These are phyloP conservation scores for Xerocomellus dryophilus DNA, from an alignment of 768 basidiomycete species.

Conservation along the genomic window DNA sequence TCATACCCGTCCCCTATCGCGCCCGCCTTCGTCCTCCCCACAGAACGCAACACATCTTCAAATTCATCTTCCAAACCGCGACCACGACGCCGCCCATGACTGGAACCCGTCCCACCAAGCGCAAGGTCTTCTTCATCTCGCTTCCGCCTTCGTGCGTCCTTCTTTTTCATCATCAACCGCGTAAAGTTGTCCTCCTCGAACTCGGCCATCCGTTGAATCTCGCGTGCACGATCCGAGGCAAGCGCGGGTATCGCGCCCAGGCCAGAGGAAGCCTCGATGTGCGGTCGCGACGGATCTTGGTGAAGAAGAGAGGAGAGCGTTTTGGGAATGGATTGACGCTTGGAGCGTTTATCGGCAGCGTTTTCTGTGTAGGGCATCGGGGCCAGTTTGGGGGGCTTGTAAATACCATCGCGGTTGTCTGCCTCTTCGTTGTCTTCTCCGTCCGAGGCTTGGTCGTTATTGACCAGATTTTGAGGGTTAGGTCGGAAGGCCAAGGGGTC, in stretches of 20 bases:
- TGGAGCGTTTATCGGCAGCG: conserved; percentile 43
- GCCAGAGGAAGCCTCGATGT: conserved; percentile 69
- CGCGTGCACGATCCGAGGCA: conserved; percentile 63
- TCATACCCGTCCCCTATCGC: conserved; percentile 75
- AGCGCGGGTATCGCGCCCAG: conserved; percentile 60
- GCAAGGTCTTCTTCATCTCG: conserved; percentile 88
- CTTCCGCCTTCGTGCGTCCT: conserved; percentile 64
- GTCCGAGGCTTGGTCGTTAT: conserved; percentile 36
- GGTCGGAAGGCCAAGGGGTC: conserved; percentile 92
- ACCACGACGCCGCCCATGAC: conserved; percentile 53
- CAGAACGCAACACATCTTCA: conserved; percentile 67
- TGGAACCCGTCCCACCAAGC: conserved; percentile 67
- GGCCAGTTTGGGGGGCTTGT: conserved; percentile 84
- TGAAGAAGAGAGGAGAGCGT: conserved; percentile 55
- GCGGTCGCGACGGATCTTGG: conserved; percentile 58
- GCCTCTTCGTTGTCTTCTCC: conserved; percentile 19
- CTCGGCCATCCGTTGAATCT: conserved; percentile 75
- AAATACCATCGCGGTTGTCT: conserved; percentile 49
- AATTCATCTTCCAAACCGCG: conserved; percentile 85
- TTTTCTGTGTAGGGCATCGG: conserved; percentile 81
- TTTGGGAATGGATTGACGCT: conserved; percentile 57
- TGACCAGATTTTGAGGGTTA: conserved; percentile 73
- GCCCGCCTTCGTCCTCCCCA: conserved; percentile 43
- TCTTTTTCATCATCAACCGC: conserved; percentile 86
- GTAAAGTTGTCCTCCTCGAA: conserved; percentile 97